phyloP scores from a whole-genome alignment of 2,329 filamentous ascomycete genomes.

The Harringtonia lauricola region DNA sequence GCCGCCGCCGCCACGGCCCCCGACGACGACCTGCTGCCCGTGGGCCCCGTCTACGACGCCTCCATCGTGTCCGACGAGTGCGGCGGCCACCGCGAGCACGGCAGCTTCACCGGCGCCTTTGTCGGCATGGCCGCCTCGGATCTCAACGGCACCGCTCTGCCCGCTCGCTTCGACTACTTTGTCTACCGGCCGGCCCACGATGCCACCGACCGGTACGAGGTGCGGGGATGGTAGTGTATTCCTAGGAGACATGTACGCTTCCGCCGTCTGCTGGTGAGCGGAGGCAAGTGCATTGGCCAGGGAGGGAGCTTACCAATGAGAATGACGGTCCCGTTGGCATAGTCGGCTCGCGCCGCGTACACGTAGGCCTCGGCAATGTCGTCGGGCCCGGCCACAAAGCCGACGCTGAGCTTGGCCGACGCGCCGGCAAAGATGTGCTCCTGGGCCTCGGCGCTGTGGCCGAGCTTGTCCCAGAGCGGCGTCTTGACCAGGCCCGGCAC shows the following conservation, averaged over 20 bases:
- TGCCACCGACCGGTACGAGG: slow-evolving; percentile 36
- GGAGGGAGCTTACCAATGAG: slow-evolving; percentile 13
- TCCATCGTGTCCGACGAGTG: slow-evolving; percentile 52
- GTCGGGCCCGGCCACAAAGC: slow-evolving; percentile 16
- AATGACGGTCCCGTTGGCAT: slow-evolving; percentile 17
- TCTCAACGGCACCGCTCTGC: slow-evolving; percentile 35
- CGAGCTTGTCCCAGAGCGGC: slow-evolving; percentile 21
- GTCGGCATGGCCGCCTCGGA: slow-evolving; percentile 45
- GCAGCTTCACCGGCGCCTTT: slow-evolving; percentile 54
- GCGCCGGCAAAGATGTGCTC: slow-evolving; percentile 14
- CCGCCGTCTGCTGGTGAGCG: slow-evolving; percentile 1
- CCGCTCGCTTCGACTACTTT: slow-evolving; percentile 41
- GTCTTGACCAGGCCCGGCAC: slow-evolving; percentile 20
- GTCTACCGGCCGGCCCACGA: slow-evolving; percentile 36
- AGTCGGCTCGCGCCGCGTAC: slow-evolving; percentile 17
- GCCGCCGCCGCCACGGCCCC: slow-evolving; percentile 20
- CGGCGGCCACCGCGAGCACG: slow-evolving; percentile 47
- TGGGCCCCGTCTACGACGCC: slow-evolving; percentile 47
- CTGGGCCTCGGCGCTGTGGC: slow-evolving; percentile 16
- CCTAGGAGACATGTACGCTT: not conserved
- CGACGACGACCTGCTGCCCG: slow-evolving; percentile 25
- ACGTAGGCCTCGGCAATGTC: slow-evolving; percentile 20
- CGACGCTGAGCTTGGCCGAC: slow-evolving; percentile 14
- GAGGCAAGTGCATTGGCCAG: not conserved
- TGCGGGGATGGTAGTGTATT: slow-evolving; percentile 6